Conservation (phyloP, 2,329 filamentous ascomycete genomes). For the Chaetomiaceae sp. region DNA sequence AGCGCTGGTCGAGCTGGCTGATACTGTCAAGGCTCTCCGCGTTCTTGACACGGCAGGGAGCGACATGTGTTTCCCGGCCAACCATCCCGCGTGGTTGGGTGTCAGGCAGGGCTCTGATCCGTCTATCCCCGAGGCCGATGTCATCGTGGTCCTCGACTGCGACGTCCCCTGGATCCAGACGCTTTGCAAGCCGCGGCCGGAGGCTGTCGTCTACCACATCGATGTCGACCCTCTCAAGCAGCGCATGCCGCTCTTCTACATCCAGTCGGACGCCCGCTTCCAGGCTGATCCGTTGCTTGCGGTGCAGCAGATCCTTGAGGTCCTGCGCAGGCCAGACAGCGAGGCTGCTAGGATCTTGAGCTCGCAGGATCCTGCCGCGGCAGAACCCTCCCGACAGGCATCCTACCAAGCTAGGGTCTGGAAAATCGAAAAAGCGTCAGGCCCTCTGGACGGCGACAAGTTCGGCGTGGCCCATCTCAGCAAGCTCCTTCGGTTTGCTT, state of each 20-base stretch:
- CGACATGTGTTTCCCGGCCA: constrained; percentile 75
- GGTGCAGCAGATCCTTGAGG: constrained; percentile 61
- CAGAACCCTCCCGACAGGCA: constrained; percentile 45
- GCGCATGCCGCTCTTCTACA: constrained; percentile 69
- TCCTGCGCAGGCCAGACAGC: constrained; percentile 49
- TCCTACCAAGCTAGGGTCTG: neutral
- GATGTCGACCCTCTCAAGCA: constrained; percentile 65
- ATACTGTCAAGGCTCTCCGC: constrained; percentile 62
- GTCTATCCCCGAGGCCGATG: constrained; percentile 69
- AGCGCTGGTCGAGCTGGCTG: constrained; percentile 64
- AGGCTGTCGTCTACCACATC: constrained; percentile 58
- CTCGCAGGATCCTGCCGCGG: constrained; percentile 45
- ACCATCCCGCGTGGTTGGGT: constrained; percentile 65
- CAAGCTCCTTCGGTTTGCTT: constrained; percentile 27
- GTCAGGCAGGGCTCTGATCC: constrained; percentile 71
- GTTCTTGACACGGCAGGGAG: constrained; percentile 75
- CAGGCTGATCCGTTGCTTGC: constrained; percentile 61
- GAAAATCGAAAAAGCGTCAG: constrained; percentile 42
- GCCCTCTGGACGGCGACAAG: constrained; percentile 29
- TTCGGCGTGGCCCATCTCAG: constrained; percentile 8
- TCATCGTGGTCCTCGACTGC: constrained; percentile 80
- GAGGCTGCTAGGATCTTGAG: constrained; percentile 12
- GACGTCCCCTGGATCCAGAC: constrained; percentile 92
- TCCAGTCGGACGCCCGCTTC: constrained; percentile 61
- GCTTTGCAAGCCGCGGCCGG: constrained; percentile 51